These are phyloP conservation scores for Jaapia argillacea DNA, from an alignment of 768 basidiomycete genomes.

Conservation along the genomic window DNA sequence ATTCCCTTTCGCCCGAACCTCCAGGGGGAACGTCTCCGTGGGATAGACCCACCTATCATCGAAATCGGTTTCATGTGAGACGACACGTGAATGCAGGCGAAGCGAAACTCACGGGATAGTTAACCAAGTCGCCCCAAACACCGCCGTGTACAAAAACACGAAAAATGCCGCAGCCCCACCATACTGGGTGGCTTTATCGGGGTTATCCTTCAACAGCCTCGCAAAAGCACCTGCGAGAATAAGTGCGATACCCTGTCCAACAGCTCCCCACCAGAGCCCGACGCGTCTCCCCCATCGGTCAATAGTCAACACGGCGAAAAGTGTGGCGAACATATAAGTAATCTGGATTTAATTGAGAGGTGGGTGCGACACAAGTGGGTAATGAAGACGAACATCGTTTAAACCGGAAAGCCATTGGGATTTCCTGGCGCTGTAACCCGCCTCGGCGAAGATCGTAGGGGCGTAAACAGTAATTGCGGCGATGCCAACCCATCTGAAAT, in stretches of 20 bases:
- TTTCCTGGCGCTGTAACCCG: conserved; percentile 32
- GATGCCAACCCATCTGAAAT: conserved; percentile 34
- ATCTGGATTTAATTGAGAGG: conserved; percentile 23
- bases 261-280: conserved; percentile 35
- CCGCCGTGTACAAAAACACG: conserved; percentile 31
- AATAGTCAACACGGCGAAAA: conserved; percentile 31
- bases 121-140: conserved; percentile 38
- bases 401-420: conserved; percentile 34
- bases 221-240: conserved; percentile 32
- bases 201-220: conserved; percentile 28
- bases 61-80: not conserved
- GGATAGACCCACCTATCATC: conserved; percentile 17
- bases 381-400: conserved; percentile 31
- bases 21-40: conserved; percentile 32
- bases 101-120: conserved; percentile 29
- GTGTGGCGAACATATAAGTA: conserved; percentile 31
- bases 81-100: too few species aligned
- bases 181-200: conserved; percentile 28
- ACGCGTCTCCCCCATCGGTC: conserved; percentile 33
- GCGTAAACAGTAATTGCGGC: conserved; percentile 37
- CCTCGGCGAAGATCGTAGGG: conserved; percentile 32
- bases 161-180: conserved; percentile 34
- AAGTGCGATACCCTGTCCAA: conserved; percentile 28
- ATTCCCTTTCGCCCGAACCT: conserved; percentile 34
- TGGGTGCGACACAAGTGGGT: not conserved